Evolutionary conservation across 495 filamentous ascomycete species (phyloP).

Genomic region (Penicillium subrubescens): DNA sequence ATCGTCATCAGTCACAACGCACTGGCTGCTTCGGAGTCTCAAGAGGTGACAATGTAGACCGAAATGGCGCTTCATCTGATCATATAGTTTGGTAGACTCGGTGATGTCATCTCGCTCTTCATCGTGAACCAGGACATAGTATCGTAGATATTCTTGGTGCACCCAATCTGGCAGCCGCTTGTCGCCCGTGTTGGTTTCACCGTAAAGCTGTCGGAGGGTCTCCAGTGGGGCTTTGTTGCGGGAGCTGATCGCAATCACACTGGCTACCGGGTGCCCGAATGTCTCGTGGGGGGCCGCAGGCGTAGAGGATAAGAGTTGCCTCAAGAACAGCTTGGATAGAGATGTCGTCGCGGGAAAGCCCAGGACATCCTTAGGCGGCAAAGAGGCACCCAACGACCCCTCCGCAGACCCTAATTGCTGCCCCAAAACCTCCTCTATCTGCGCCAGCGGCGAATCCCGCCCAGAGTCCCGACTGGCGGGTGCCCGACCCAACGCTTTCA

Average conservation of each 20-base stretch:
- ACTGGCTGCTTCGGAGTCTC: slow-evolving; percentile 78
- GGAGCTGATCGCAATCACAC: slow-evolving; percentile 92
- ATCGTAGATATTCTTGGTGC: slow-evolving; percentile 84
- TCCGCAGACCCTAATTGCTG: slow-evolving; percentile 42
- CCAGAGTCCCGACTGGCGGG: slow-evolving; percentile 25
- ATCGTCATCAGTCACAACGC: slow-evolving; percentile 90
- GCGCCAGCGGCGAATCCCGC: slow-evolving; percentile 40
- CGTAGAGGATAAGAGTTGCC: slow-evolving; percentile 77
- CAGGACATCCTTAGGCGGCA: slow-evolving; percentile 36
- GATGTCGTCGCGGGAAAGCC: slow-evolving; percentile 51
- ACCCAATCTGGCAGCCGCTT: slow-evolving; percentile 77
- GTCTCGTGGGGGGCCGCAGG: slow-evolving; percentile 83
- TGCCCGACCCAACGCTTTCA: slow-evolving; percentile 29
- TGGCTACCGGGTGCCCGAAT: slow-evolving; percentile 93
- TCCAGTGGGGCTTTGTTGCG: slow-evolving; percentile 79
- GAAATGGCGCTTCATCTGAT: slow-evolving; percentile 97
- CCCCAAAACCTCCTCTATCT: slow-evolving; percentile 64
- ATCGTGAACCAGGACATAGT: slow-evolving; percentile 97
- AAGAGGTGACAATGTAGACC: slow-evolving; percentile 94
- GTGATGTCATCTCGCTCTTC: slow-evolving; percentile 91
- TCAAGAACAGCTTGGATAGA: slow-evolving; percentile 79
- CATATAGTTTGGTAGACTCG: slow-evolving; percentile 84
- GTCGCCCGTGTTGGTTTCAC: slow-evolving; percentile 68
- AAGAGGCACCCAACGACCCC: slow-evolving; percentile 34
- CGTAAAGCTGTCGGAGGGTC: slow-evolving; percentile 78